Percentiles rank a stretch among this genome's conserved stretches.
These are phyloP conservation scores for Colletotrichum cereale DNA, from an alignment of 2,329 filamentous ascomycete genomes.

Conservation along the genomic window DNA sequence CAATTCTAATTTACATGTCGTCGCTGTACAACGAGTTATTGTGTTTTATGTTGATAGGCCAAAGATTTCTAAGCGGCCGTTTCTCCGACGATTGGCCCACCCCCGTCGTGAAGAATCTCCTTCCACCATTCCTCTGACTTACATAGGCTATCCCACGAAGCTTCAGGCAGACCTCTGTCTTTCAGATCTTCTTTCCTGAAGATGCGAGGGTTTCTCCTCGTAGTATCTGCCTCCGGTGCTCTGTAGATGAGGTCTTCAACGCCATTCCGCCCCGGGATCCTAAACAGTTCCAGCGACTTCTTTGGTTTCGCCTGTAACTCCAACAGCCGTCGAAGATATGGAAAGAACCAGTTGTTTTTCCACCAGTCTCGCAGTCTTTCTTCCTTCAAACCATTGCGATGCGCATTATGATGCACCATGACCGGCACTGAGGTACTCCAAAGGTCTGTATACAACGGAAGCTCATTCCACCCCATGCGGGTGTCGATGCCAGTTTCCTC, in stretches of 20 bases:
- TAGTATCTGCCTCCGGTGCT: conserved; percentile 36
- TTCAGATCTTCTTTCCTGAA: conserved; percentile 24
- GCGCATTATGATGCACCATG: conserved; percentile 44
- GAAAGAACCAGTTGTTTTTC: conserved; percentile 45
- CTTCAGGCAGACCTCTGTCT: conserved; percentile 8
- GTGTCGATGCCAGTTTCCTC: conserved; percentile 5
- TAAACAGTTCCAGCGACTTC: conserved; percentile 39
- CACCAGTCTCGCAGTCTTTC: conserved; percentile 43
- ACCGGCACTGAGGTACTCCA: conserved; percentile 43
- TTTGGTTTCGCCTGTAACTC: conserved; percentile 20
- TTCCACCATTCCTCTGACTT: conserved; percentile 48
- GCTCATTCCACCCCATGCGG: conserved; percentile 18
- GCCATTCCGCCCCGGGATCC: conserved; percentile 24
- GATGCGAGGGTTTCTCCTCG: conserved; percentile 25
- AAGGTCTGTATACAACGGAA: conserved; percentile 45
- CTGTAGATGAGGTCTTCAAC: conserved; percentile 44
- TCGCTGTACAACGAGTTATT: not conserved
- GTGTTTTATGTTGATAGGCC: not conserved
- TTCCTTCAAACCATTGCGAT: conserved; percentile 42
- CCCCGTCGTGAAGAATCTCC: conserved; percentile 48
- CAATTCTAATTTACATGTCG: too few species aligned
- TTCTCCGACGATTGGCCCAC: not conserved
- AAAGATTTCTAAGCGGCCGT: not conserved
- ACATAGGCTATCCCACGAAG: conserved; percentile 43
- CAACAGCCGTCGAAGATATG: conserved; percentile 41